Percentiles rank a stretch among this genome's conserved stretches.
Evolutionary conservation across 2,329 filamentous ascomycete genomes (phyloP).

Genomic region (Colletotrichum theobromicola): DNA sequence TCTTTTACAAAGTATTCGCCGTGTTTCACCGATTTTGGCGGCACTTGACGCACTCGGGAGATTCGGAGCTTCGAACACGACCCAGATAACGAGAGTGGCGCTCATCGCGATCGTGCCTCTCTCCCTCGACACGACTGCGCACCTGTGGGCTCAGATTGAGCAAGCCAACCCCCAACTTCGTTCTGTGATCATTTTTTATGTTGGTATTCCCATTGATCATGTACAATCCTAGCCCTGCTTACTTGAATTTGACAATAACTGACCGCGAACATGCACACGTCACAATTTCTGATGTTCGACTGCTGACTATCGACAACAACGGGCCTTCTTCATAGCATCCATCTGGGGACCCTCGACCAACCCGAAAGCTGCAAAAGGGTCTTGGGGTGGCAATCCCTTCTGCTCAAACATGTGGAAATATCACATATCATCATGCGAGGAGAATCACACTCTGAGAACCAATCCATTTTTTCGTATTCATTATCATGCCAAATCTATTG

Average conservation of each 20-base stretch:
- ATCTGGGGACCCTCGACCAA: neutral
- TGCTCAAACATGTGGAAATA: neutral
- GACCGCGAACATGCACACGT: neutral
- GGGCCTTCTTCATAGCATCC: neutral
- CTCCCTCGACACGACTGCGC: too few species aligned
- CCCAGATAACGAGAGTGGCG: too few species aligned
- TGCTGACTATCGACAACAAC: neutral
- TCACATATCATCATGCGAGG: neutral
- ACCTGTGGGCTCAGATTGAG: too few species aligned
- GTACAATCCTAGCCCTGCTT: accelerated
- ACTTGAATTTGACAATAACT: accelerated
- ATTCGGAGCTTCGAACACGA: too few species aligned
- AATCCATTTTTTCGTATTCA: constrained; percentile 4
- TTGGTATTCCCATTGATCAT: neutral
- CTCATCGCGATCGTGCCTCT: too few species aligned
- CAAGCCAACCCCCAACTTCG: neutral
- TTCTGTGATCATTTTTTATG: neutral
- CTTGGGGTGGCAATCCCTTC: neutral
- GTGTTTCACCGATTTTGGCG: too few species aligned
- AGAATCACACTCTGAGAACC: neutral
- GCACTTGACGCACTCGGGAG: too few species aligned
- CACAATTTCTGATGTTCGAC: neutral
- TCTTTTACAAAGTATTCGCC: too few species aligned
- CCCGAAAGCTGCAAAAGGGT: neutral
- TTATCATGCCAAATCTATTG: constrained; percentile 15